Base-by-base conservation (phyloP, 495 filamentous ascomycete species). In the Cairneyella variabilis region DNA sequence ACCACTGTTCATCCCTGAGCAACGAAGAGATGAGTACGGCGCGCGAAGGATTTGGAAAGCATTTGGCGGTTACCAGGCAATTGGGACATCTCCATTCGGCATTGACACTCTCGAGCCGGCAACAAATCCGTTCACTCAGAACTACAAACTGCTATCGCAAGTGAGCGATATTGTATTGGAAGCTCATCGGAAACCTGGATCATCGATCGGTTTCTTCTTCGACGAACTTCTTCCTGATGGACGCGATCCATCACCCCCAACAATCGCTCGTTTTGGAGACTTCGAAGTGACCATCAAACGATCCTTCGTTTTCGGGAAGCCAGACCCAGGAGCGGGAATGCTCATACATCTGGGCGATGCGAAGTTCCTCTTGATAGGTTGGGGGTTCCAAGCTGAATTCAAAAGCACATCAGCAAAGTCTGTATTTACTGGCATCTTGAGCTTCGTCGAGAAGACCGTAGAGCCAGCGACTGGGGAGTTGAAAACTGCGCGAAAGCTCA, bases 1-100 rank as follows among this genome's bases (percentile, higher is more conserved):
- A 53, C 66, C 74, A 1, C 66, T 78, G 16, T 76, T 78, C 62
- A 76, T 78, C 46, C 75, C 76, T 14, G 75, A 76, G 61, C 75
- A 78, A 56, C 63, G 69, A 3, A 62, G 69, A 11, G 75, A 78
- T 54, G 74, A 76, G 23, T 70, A 73, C 46, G 72, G 73, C 3
- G 74, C 69, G 8, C 51, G 74, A 46, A 61, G 74, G 7, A 67
- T 76, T 22, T 76, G 69, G 72, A 49, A 52, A 0, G 74, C 75
- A 1, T 69, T 66, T 54, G 74, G 72, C 0, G 66, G 64, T 2
- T 73, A 70, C 49, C 57, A 68, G 42, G 71, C 71, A 9, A 52
- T 77, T n/a, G 71, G 73, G 1, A 62, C 63, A 2, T 67, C 65
- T 2, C 71, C 73, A 1, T 78, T 77, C 58, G 74, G 72, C 2